Evolutionary conservation across 148 eudicot genomes (phyloP).

Genomic region (Vaccinium vitisidaea): DNA sequence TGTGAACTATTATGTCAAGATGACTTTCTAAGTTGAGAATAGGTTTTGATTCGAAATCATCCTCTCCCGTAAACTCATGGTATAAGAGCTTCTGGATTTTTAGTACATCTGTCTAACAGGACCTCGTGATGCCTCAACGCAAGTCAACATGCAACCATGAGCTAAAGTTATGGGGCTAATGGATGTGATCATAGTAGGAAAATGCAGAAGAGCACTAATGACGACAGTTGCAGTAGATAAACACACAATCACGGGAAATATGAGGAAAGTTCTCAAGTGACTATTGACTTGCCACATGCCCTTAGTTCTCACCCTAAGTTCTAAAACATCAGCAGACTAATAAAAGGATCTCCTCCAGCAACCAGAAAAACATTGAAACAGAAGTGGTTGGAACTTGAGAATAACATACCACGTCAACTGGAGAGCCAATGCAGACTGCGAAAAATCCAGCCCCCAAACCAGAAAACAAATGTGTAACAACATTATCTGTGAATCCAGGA

Average conservation of each 20-base stretch:
- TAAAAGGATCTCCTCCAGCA: background rate
- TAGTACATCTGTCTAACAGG: background rate
- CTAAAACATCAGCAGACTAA: background rate
- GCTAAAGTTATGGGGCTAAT: background rate
- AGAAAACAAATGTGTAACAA: slow-evolving; percentile 78
- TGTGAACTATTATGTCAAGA: background rate
- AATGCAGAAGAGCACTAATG: background rate
- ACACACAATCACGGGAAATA: background rate
- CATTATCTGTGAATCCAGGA: slow-evolving; percentile 93
- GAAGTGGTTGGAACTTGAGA: background rate
- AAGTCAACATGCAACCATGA: background rate
- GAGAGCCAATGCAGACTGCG: slow-evolving; percentile 98
- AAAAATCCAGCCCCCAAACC: slow-evolving; percentile 95
- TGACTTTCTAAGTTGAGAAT: background rate
- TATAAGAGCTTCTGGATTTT: background rate
- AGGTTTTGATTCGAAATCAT: background rate
- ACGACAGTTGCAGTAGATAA: background rate
- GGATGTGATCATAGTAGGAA: background rate
- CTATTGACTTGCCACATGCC: background rate
- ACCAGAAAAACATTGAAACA: slow-evolving; percentile 7
- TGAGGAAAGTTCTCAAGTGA: background rate
- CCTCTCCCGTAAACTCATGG: background rate
- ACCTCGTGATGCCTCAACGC: background rate
- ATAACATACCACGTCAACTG: slow-evolving; percentile 86
- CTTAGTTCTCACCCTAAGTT: slow-evolving; percentile 5